Evolutionary conservation across 148 eudicot genomes (phyloP).

Genomic region (Fagopyrum esculentum): DNA sequence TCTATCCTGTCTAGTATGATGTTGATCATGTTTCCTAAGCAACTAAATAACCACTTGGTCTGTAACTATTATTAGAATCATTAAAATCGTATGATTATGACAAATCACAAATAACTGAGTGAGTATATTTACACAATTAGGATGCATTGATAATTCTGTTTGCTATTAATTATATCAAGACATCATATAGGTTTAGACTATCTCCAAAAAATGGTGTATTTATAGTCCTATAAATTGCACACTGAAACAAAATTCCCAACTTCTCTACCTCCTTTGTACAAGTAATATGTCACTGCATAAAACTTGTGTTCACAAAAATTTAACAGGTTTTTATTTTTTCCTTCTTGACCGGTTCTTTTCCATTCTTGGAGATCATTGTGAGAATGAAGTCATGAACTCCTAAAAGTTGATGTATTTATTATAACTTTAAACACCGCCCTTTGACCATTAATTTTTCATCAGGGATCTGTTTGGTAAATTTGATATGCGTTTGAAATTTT

Average conservation of each 20-base stretch:
- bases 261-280: too few species aligned
- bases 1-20: not conserved
- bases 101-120: not conserved
- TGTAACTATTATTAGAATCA: not conserved
- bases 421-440: not conserved
- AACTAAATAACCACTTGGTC: not conserved
- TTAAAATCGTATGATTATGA: not conserved
- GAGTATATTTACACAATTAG: not conserved
- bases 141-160: not conserved
- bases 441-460: not conserved
- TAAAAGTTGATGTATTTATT: not conserved
- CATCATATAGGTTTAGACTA: not conserved
- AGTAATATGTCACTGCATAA: not conserved
- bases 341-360: not conserved
- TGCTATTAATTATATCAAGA: not conserved
- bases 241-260: not conserved
- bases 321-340: not conserved
- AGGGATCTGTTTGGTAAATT: not conserved
- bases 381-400: not conserved
- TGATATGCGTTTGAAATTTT: not conserved
- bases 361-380: not conserved
- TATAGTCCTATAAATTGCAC: not conserved
- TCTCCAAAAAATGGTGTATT: not conserved
- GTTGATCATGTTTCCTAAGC: not conserved
- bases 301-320: not conserved